A percentile compares a stretch with the other conserved stretches of the same genome.
These are phyloP conservation scores for Vicia sativa DNA, from an alignment of 306 rosid species.

Conservation along the genomic window DNA sequence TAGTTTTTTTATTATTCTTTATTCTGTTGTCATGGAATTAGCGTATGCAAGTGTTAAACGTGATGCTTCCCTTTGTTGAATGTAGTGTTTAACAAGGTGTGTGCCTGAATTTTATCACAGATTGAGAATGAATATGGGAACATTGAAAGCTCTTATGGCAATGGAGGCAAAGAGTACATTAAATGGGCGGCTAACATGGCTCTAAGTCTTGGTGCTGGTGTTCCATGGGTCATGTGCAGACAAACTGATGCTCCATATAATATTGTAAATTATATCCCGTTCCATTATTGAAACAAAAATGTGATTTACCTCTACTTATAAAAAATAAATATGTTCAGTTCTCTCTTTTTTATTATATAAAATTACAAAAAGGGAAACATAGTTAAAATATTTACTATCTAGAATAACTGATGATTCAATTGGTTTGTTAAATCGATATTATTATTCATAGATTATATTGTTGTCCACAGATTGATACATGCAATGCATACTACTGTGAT, in stretches of 20 bases:
- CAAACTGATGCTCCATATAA: slow-evolving; percentile 87
- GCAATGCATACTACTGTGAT: slow-evolving; percentile 95
- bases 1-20: slow-evolving; percentile 21
- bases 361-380: background rate
- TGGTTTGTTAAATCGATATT: slow-evolving; percentile 32
- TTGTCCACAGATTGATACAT: slow-evolving; percentile 74
- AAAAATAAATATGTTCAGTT: slow-evolving; percentile 21
- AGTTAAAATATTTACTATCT: slow-evolving; percentile 14
- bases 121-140: slow-evolving; percentile 98
- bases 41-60: slow-evolving; percentile 19
- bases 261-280: slow-evolving; percentile 57
- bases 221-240: slow-evolving; percentile 99
- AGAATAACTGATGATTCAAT: slow-evolving; percentile 12
- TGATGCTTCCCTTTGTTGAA: slow-evolving; percentile 30
- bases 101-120: slow-evolving; percentile 62
- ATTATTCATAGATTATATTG: slow-evolving; percentile 35
- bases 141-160: slow-evolving; percentile 73
- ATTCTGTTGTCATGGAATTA: slow-evolving; percentile 31
- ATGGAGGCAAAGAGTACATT: slow-evolving; percentile 78
- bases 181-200: slow-evolving; percentile 98
- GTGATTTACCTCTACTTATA: slow-evolving; percentile 30
- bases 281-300: slow-evolving; percentile 27
- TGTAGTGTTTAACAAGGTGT: slow-evolving; percentile 38
- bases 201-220: slow-evolving; percentile 85
- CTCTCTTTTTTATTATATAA: slow-evolving; percentile 23